These are phyloP conservation scores for Articulospora tetracladia DNA, from an alignment of 495 filamentous ascomycete genomes.

Conservation along the genomic window DNA sequence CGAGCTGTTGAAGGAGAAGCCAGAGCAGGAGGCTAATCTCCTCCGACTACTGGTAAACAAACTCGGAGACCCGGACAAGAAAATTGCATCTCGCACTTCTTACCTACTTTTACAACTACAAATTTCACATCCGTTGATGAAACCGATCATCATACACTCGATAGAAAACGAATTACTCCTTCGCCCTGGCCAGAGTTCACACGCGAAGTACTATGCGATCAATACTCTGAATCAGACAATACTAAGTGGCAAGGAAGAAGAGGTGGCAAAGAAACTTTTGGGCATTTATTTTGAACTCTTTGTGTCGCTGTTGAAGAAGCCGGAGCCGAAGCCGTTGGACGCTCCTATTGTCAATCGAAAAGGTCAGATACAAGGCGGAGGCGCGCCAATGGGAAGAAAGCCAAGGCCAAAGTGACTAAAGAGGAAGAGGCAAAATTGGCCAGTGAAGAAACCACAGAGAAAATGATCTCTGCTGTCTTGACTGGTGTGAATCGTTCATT, in stretches of 20 bases:
- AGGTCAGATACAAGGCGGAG: conserved; percentile 46
- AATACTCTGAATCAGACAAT: conserved; percentile 97
- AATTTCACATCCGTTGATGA: conserved; percentile 88
- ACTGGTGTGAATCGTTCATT: conserved; percentile 95
- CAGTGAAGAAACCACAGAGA: conserved; percentile 74
- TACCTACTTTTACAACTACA: conserved; percentile 89
- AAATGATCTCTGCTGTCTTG: conserved; percentile 83
- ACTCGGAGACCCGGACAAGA: conserved; percentile 87
- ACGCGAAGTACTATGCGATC: conserved; percentile 92
- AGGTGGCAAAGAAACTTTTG: conserved; percentile 75
- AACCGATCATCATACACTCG: conserved; percentile 72
- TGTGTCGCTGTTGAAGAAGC: conserved; percentile 66
- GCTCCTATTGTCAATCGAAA: conserved; percentile 33
- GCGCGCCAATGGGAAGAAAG: conserved; percentile 44
- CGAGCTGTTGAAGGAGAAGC: conserved; percentile 88
- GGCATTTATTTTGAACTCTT: conserved; percentile 90
- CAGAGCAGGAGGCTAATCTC: conserved; percentile 94
- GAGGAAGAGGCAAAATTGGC: conserved; percentile 52
- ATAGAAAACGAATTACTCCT: conserved; percentile 87
- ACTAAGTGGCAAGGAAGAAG: conserved; percentile 74
- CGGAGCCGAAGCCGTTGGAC: conserved; percentile 17
- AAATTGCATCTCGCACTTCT: conserved; percentile 88
- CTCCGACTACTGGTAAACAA: conserved; percentile 91
- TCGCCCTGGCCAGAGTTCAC: conserved; percentile 76
- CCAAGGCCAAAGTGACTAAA: conserved; percentile 41